Evolutionary conservation across 2,329 filamentous ascomycete species (phyloP), one percentile per base, ranked within the genome.

Genomic region (Tolypocladium album): DNA sequence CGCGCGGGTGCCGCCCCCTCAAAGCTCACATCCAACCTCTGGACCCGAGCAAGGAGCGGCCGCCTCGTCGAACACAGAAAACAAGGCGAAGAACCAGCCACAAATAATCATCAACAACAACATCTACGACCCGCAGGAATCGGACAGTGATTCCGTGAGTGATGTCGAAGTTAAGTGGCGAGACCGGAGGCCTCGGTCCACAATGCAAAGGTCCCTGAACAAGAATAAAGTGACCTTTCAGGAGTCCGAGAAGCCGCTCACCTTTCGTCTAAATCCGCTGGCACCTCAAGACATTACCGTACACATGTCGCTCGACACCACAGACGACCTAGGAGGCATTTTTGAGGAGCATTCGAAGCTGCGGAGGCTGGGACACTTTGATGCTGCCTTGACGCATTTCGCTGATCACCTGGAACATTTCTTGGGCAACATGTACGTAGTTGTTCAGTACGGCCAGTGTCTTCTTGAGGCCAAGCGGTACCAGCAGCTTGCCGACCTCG

Each of bases 281-380:
- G 55, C 38, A 36, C 55, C 55, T 17, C 55, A 55, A 12, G 59
- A 60, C 38, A n/a, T 60, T 22, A 60, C 59, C 12, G 38, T 58
- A 7, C 56, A 60, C 50, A 60, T 58, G 59, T 52, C 47, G 11
- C 39, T 60, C 5, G 56, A 60, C 12, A 22, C 56, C 2, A 42
- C 56, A 13, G 39, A 57, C 40, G 56, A 61, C 12, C 27, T 58
- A 22, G 45, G 58, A 22, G 22, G 22, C 17, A 17, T 40, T 4
- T 52, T 61, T n/a, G 56, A 61, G 39, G 13, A 58, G 40, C 47
- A 56, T 31, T 55, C 56, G 6, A 39, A 34, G 5, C 31, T 61
- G 31, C 47, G 59, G 17, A 27, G 59, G 27, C 50, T 58, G 6
- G 59, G 59, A 15, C 52, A 27, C 27, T 61, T 61, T 52, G 13